These are phyloP conservation scores for Lycium barbarum DNA, from an alignment of 257 asterid species.

Conservation along the genomic window DNA sequence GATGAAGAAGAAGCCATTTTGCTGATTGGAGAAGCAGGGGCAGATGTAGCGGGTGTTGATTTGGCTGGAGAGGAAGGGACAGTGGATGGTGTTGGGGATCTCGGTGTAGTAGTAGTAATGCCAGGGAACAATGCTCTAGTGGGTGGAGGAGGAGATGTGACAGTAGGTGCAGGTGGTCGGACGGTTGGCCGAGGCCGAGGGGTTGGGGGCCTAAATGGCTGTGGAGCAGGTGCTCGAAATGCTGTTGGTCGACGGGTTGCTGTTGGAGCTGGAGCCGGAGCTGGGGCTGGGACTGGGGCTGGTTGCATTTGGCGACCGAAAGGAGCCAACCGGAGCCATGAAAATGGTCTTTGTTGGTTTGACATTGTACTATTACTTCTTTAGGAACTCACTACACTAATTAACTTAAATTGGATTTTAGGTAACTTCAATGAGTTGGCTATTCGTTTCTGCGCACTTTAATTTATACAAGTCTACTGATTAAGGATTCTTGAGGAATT, in stretches of 20 bases:
- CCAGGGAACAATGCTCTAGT: slow-evolving; percentile 19
- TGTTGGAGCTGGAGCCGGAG: background rate
- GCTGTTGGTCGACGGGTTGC: slow-evolving; percentile 9
- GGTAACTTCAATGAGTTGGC: slow-evolving; percentile 23
- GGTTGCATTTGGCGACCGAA: slow-evolving; percentile 24
- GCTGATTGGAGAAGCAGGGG: slow-evolving; percentile 36
- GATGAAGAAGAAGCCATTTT: slow-evolving; percentile 29
- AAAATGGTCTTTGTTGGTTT: slow-evolving; percentile 27
- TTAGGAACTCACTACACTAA: background rate
- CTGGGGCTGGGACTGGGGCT: background rate
- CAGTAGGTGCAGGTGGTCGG: slow-evolving; percentile 24
- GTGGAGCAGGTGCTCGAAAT: slow-evolving; percentile 25
- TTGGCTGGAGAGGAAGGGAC: slow-evolving; percentile 36
- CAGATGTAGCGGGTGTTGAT: slow-evolving; percentile 15
- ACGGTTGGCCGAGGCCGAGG: slow-evolving; percentile 15
- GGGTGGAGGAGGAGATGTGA: slow-evolving; percentile 23
- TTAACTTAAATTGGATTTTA: background rate
- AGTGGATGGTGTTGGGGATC: slow-evolving; percentile 42
- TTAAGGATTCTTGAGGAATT: slow-evolving; percentile 4
- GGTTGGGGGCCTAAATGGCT: slow-evolving; percentile 9
- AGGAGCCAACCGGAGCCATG: slow-evolving; percentile 31
- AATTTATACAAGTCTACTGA: background rate
- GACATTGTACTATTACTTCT: background rate
- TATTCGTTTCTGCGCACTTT: slow-evolving; percentile 2
- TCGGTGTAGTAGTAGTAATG: background rate